Conservation (phyloP, 1,284 basidiomycete species). For the Coniferiporia sulphurascens region DNA sequence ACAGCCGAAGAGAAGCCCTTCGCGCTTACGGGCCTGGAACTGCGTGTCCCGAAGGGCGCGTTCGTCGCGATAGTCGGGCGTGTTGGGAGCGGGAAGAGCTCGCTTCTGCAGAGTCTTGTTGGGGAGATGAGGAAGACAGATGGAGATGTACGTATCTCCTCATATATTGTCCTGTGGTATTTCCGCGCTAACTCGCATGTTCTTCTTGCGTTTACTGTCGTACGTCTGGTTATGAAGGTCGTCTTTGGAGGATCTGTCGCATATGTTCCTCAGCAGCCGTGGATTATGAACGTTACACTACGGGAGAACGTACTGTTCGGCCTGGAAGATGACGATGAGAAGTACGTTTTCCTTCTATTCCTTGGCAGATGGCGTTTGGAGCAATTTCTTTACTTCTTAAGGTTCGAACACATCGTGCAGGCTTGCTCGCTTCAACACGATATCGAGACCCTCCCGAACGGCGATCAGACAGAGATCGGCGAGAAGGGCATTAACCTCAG, state of each 20-base stretch:
- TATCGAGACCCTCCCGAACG: slow-evolving; percentile 68
- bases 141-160: slow-evolving; percentile 41
- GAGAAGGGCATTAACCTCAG: slow-evolving; percentile 52
- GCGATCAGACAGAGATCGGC: slow-evolving; percentile 57
- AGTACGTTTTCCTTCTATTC: slow-evolving; percentile 27
- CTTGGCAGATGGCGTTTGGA: neutral
- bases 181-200: neutral
- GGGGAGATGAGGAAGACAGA: slow-evolving; percentile 71
- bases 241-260: slow-evolving; percentile 59
- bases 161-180: neutral
- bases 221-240: neutral
- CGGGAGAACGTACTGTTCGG: slow-evolving; percentile 68
- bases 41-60: slow-evolving; percentile 55
- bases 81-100: slow-evolving; percentile 73
- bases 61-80: slow-evolving; percentile 72
- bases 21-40: slow-evolving; percentile 49
- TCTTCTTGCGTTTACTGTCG: neutral
- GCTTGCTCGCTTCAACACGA: slow-evolving; percentile 72
- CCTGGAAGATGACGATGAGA: slow-evolving; percentile 47
- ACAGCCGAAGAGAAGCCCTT: slow-evolving; percentile 51
- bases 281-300: slow-evolving; percentile 75
- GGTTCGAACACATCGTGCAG: slow-evolving; percentile 57
- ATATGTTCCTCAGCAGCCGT: slow-evolving; percentile 74
- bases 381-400: neutral
- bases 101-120: slow-evolving; percentile 64